Evolutionary conservation across 257 asterid species (phyloP).

Genomic region (Striga asiatica): DNA sequence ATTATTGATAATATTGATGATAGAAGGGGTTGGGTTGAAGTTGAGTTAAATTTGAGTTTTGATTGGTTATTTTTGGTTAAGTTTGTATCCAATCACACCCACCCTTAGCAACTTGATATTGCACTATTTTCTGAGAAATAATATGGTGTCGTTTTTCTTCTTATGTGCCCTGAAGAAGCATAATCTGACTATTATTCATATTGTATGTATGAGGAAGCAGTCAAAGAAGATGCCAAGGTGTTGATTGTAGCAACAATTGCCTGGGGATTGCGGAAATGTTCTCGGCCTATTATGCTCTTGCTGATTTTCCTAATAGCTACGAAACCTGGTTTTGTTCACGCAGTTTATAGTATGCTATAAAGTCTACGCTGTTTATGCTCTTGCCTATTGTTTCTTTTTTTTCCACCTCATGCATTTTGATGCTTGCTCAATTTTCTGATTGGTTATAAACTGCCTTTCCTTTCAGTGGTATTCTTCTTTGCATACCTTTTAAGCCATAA

Average conservation of each 20-base stretch:
- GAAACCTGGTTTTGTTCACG: conserved; percentile 92
- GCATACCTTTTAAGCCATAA: conserved; percentile 75
- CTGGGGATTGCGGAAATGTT: conserved; percentile 95
- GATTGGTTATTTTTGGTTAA: too few relatives aligned
- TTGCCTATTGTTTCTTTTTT: too few relatives aligned
- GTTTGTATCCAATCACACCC: too few relatives aligned
- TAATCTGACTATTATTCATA: conserved; percentile 5
- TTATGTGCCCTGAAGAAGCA: not conserved
- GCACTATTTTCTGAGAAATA: not conserved
- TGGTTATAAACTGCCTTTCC: conserved; percentile 16
- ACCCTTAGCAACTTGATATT: not conserved
- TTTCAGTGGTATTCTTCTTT: conserved; percentile 93
- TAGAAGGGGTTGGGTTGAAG: too few relatives aligned
- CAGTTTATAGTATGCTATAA: conserved; percentile 76
- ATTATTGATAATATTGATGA: too few relatives aligned
- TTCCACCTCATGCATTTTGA: too few relatives aligned
- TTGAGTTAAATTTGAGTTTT: too few relatives aligned
- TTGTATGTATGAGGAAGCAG: conserved; percentile 31
- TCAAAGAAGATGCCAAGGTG: conserved; percentile 84
- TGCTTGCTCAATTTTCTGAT: conserved; percentile 19
- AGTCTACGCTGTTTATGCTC: too few relatives aligned
- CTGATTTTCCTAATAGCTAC: conserved; percentile 84
- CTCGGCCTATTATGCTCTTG: conserved; percentile 82
- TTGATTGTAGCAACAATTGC: conserved; percentile 93
- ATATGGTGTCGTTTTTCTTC: not conserved